Conservation (phyloP, 2,329 filamentous ascomycete genomes). For the Diplodia corticola region DNA sequence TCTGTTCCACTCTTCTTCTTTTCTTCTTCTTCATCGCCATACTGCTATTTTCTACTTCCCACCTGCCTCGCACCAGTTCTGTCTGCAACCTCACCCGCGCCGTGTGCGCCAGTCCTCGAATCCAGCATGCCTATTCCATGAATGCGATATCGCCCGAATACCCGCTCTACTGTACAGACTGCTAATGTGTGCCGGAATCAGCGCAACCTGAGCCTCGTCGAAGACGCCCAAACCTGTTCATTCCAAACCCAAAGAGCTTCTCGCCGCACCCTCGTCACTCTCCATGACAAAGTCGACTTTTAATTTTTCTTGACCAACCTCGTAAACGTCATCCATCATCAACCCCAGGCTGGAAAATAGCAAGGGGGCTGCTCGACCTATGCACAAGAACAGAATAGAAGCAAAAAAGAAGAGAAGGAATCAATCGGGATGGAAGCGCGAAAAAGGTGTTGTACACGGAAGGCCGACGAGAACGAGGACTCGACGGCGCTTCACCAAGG, state of each 20-base stretch:
- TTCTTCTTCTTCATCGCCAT: background rate
- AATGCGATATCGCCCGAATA: background rate
- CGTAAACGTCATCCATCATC: slow-evolving; percentile 28
- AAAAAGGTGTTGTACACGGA: slow-evolving; percentile 8
- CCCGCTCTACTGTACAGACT: slow-evolving; percentile 17
- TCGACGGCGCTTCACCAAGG: background rate
- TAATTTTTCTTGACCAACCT: slow-evolving; percentile 25
- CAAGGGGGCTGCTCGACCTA: slow-evolving; percentile 29
- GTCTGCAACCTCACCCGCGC: background rate
- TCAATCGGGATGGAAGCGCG: background rate
- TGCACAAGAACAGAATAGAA: slow-evolving; percentile 25
- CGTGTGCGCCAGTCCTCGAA: slow-evolving; percentile 2
- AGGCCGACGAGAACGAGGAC: background rate
- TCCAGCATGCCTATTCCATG: slow-evolving; percentile 10
- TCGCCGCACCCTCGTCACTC: slow-evolving; percentile 23
- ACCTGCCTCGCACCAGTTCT: background rate
- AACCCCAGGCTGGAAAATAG: slow-evolving; percentile 17
- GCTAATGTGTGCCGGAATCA: slow-evolving; percentile 6
- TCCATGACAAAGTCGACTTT: slow-evolving; percentile 22
- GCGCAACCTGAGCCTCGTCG: background rate
- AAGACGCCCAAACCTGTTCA: slow-evolving; percentile 10
- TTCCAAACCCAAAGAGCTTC: slow-evolving; percentile 14
- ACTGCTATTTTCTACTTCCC: background rate
- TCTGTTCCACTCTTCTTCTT: background rate
- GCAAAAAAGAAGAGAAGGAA: slow-evolving; percentile 1